phyloP scores from a whole-genome alignment of 306 rosid species.

The Fragaria nilgerrensis region DNA sequence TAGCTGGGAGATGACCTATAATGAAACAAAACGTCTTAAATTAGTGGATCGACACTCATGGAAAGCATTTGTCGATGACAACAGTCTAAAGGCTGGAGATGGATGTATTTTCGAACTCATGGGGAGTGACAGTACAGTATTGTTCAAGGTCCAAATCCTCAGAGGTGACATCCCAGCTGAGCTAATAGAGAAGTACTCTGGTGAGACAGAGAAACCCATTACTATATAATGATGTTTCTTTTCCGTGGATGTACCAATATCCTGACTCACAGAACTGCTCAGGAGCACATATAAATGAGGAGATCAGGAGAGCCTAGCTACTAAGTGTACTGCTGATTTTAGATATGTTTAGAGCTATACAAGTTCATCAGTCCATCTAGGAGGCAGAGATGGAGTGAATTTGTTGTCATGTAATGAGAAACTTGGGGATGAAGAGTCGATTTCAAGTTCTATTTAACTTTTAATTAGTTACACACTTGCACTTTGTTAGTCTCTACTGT shows the following conservation, averaged over 20 bases:
- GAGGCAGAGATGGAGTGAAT: no score
- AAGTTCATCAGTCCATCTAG: no score
- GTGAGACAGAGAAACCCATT: conserved; percentile 34
- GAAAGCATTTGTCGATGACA: conserved; percentile 43
- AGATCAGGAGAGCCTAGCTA: no score
- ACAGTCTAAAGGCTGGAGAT: conserved; percentile 48
- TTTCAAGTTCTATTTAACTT: no score
- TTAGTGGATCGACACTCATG: conserved; percentile 23
- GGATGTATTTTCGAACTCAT: conserved; percentile 54
- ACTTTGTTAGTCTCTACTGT: no score
- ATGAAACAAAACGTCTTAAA: conserved; percentile 10
- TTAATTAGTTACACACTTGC: no score
- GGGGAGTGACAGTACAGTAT: conserved; percentile 25
- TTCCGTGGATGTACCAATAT: not conserved
- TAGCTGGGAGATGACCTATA: conserved; percentile 40
- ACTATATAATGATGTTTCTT: not conserved
- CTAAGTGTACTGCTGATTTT: no score
- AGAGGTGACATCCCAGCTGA: conserved; percentile 57
- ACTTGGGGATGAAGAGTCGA: no score
- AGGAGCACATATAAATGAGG: no score
- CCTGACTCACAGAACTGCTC: not conserved
- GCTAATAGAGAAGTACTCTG: conserved; percentile 11
- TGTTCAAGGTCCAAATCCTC: conserved; percentile 58
- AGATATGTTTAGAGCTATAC: no score
- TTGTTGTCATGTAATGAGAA: no score